Evolutionary conservation across 1,284 basidiomycete genomes (phyloP).

Genomic region (Marasmius tenuissimus): DNA sequence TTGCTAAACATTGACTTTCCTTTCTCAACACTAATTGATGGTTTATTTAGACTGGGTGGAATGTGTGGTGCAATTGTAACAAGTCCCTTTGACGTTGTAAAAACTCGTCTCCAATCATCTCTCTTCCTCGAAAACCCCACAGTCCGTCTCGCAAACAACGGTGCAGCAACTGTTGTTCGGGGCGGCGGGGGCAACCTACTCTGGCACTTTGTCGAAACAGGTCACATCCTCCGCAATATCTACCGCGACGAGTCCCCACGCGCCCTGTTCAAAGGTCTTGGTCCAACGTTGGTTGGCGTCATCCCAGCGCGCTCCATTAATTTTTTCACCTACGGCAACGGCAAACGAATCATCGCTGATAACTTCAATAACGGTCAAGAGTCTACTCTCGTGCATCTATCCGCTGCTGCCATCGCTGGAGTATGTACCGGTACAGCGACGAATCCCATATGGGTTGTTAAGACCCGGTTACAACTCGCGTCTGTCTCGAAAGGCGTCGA

Average conservation of each 20-base stretch:
- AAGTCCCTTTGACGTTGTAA: constrained; percentile 97
- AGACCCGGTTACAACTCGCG: constrained; percentile 87
- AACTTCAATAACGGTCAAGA: constrained; percentile 83
- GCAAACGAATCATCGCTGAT: constrained; percentile 88
- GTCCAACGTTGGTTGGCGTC: constrained; percentile 92
- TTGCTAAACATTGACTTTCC: constrained; percentile 13
- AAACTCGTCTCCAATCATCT: constrained; percentile 94
- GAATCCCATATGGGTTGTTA: constrained; percentile 99
- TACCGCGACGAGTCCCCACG: constrained; percentile 88
- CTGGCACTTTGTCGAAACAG: constrained; percentile 95
- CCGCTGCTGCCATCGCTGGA: constrained; percentile 85
- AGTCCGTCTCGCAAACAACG: constrained; percentile 40
- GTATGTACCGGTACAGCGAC: constrained; percentile 88
- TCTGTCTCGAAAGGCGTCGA: constrained; percentile 22
- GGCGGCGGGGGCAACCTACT: constrained; percentile 58
- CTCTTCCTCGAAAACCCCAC: constrained; percentile 70
- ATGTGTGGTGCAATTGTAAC: constrained; percentile 98
- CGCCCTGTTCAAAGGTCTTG: constrained; percentile 93
- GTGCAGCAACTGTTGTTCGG: constrained; percentile 39
- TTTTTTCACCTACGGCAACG: constrained; percentile 98
- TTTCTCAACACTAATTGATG: constrained; percentile 2
- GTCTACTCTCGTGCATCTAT: constrained; percentile 83
- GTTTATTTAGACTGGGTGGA: constrained; percentile 74
- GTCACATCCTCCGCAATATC: constrained; percentile 85
- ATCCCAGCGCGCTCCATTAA: constrained; percentile 96